Evolutionary conservation across 2,329 filamentous ascomycete species (phyloP).

Genomic region (Ceratocystis diversiconidia): DNA sequence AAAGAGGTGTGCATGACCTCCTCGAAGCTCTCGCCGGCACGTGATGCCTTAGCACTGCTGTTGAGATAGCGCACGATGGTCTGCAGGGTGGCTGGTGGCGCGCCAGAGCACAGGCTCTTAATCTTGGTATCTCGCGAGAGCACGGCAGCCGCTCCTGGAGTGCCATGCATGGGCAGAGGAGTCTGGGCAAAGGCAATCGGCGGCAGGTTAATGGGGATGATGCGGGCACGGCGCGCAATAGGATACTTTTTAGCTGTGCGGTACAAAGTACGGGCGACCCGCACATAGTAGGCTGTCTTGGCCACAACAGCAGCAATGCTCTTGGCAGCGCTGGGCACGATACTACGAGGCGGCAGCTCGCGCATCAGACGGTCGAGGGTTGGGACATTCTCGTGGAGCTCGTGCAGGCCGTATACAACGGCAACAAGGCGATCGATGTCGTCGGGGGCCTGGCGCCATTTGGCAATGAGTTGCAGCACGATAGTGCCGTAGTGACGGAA

Average conservation of each 20-base stretch:
- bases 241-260: constrained; percentile 24
- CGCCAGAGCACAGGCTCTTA: constrained; percentile 12
- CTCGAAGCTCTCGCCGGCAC: constrained; percentile 12
- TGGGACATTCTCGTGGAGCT: constrained; percentile 5
- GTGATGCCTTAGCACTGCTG: constrained; percentile 11
- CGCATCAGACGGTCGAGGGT: constrained; percentile 14
- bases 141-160: neutral
- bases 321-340: constrained; percentile 15
- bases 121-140: constrained; percentile 15
- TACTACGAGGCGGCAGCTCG: constrained; percentile 7
- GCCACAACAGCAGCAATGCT: constrained; percentile 15
- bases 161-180: constrained; percentile 10
- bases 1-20: constrained; percentile 19
- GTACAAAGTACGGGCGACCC: constrained; percentile 21
- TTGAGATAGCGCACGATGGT: constrained; percentile 14
- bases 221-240: constrained; percentile 23
- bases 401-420: constrained; percentile 10
- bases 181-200: constrained; percentile 8
- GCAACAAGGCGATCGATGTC: constrained; percentile 7
- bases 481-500: constrained; percentile 8
- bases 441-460: constrained; percentile 12
- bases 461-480: constrained; percentile 12
- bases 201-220: constrained; percentile 24
- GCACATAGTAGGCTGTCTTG: constrained; percentile 17
- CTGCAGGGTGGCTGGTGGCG: constrained; percentile 13